These are phyloP conservation scores for Vaccinium macrocarpon DNA, from an alignment of 148 eudicot genomes.

Conservation along the genomic window DNA sequence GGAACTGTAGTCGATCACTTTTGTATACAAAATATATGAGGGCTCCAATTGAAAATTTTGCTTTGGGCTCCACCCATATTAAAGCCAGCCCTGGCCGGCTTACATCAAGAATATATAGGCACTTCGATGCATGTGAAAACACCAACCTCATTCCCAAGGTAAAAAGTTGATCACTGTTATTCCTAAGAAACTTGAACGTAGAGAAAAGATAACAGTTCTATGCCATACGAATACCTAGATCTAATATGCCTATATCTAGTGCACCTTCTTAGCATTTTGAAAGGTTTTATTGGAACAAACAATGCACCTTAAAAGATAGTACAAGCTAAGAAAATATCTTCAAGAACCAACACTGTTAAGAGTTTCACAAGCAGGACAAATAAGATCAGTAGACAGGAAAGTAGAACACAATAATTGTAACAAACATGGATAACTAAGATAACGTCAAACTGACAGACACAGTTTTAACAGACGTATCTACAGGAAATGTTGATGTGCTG, in stretches of 20 bases:
- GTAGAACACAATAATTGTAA: background rate
- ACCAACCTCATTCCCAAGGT: background rate
- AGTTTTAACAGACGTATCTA: background rate
- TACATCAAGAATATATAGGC: background rate
- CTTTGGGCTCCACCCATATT: background rate
- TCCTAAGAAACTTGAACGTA: background rate
- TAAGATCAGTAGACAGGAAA: conserved; percentile 3
- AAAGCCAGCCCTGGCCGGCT: background rate
- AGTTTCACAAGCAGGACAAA: background rate
- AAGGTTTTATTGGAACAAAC: background rate
- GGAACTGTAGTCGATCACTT: background rate
- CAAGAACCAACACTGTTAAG: background rate
- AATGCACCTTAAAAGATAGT: background rate
- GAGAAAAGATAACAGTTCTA: background rate
- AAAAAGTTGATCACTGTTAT: background rate
- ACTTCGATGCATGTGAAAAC: background rate
- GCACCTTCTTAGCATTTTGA: background rate
- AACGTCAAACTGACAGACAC: background rate
- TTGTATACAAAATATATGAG: background rate
- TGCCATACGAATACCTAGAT: background rate
- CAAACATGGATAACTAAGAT: background rate
- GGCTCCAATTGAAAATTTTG: background rate
- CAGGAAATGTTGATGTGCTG: background rate
- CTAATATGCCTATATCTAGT: background rate
- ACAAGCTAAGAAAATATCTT: background rate